Base-by-base conservation (phyloP, 768 basidiomycete genomes). In the Leccinellum luteum region DNA sequence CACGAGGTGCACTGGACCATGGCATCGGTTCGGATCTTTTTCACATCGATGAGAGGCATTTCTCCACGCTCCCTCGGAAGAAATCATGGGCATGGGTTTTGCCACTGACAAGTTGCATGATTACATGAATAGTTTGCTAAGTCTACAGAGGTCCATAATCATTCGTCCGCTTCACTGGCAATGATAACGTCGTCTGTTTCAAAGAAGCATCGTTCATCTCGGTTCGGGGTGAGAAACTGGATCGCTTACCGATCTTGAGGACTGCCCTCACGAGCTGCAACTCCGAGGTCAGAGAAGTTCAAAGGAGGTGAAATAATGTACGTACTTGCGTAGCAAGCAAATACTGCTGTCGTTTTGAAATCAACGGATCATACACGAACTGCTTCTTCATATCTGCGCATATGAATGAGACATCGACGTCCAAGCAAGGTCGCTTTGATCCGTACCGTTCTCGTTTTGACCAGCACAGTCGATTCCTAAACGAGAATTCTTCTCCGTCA, bases 291-390 rank as follows among this genome's bases (percentile, higher is more conserved):
- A 43, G 25, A 64, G 54, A 38, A 21, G 30, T 19, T 28, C 34
- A n/a, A 23, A 8, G 35, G 52, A 44, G 68, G 1, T 1, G 15
- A 3, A 10, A 54, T 9, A n/a, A 4, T 9, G 9, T 3, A 60
- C 81, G 49, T 58, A 91, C 87, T 83, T 95, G 94, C 21, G 95
- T 98, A n/a, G 97, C 97, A 43, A 99, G 79, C 57, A 99, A 77
- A 75, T 94, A 97, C 69, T 98, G 96, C 69, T 98, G 95, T 68
- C 96, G 79, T 77, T 98, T 99, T 43, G 94, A 94, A 73, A 98
- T 97, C 62, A 98, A 76, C 28, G 97, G 96, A 68, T 99, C 97
- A 65, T 95, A 94, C 44, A 98, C 95, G 66, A 94, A 92, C 71
- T 98, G 96, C 68, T 87, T 82, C 80, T 90, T 96, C 96, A 99